These are phyloP conservation scores for Colletotrichum truncatum DNA, from an alignment of 2,329 filamentous ascomycete genomes.

Conservation along the genomic window DNA sequence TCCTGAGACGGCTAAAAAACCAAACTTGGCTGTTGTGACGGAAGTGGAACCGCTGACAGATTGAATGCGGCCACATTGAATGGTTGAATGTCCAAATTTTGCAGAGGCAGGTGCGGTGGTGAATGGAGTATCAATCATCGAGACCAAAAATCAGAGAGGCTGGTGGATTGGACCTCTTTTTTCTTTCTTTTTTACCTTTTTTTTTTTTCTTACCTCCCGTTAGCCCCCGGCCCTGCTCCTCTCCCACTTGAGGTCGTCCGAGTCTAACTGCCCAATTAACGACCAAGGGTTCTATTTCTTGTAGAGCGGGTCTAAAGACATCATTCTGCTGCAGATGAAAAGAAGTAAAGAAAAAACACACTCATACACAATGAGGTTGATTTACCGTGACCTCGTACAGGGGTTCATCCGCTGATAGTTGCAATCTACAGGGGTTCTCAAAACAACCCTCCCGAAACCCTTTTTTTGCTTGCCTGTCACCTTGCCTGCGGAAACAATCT, in stretches of 20 bases:
- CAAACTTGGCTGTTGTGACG: no score
- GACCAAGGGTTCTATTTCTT: background rate
- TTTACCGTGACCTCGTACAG: constrained; percentile 5
- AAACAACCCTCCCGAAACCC: background rate
- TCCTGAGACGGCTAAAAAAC: background rate
- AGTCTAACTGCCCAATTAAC: background rate
- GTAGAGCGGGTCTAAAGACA: no score
- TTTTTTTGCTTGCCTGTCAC: constrained; percentile 6
- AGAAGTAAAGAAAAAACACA: background rate
- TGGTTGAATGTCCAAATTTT: no score
- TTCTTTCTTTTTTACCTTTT: background rate
- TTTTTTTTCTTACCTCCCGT: background rate
- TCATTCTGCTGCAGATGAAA: no score
- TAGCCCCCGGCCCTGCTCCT: no score
- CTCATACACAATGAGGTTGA: constrained; percentile 1
- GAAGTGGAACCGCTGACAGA: no score
- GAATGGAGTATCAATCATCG: background rate
- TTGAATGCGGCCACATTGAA: background rate
- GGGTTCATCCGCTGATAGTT: constrained; percentile 9
- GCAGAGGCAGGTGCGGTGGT: no score
- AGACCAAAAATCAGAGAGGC: background rate
- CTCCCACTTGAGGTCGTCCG: background rate
- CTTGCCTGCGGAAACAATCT: constrained; percentile 6
- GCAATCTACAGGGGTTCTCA: constrained; percentile 8
- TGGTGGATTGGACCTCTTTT: background rate